Evolutionary conservation across 2,329 filamentous ascomycete species (phyloP).

Genomic region (Phoma sp.): DNA sequence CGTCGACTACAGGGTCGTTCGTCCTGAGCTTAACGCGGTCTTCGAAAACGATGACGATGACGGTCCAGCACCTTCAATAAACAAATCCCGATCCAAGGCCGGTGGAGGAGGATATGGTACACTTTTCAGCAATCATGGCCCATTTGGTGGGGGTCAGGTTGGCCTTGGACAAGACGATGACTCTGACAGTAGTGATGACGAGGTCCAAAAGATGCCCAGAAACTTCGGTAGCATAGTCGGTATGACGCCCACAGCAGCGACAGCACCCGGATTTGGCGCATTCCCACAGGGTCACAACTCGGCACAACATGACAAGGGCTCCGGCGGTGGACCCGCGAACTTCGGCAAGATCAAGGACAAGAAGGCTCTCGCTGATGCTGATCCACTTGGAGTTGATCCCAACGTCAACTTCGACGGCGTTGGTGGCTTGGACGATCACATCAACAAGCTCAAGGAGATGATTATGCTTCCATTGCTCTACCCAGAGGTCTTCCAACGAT

Average conservation of each 20-base stretch:
- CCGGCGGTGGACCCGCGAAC: constrained; percentile 74
- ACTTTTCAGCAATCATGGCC: constrained; percentile 88
- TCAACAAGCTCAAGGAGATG: constrained; percentile 99
- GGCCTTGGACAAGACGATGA: constrained; percentile 81
- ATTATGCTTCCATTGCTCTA: constrained; percentile 93
- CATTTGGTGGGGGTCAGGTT: constrained; percentile 87
- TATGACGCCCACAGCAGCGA: constrained; percentile 66
- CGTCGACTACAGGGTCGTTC: constrained; percentile 86
- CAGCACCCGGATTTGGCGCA: constrained; percentile 56
- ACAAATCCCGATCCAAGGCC: constrained; percentile 68
- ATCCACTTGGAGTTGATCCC: constrained; percentile 90
- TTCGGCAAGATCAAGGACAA: constrained; percentile 93
- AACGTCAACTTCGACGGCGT: constrained; percentile 95
- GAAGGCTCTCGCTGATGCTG: constrained; percentile 89
- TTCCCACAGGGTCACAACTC: constrained; percentile 67
- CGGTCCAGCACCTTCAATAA: constrained; percentile 71
- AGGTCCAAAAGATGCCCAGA: constrained; percentile 70
- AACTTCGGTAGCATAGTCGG: constrained; percentile 67
- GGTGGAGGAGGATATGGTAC: constrained; percentile 70
- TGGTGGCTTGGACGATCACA: constrained; percentile 89
- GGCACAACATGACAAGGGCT: constrained; percentile 56
- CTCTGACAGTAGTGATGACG: constrained; percentile 97
- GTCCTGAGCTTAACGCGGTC: constrained; percentile 73
- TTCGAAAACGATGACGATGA: constrained; percentile 80
- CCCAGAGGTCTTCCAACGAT: constrained; percentile 88